Percentiles rank a stretch among this genome's conserved stretches.
These are phyloP conservation scores for Sutorius australiensis DNA, from an alignment of 768 basidiomycete genomes.

Conservation along the genomic window DNA sequence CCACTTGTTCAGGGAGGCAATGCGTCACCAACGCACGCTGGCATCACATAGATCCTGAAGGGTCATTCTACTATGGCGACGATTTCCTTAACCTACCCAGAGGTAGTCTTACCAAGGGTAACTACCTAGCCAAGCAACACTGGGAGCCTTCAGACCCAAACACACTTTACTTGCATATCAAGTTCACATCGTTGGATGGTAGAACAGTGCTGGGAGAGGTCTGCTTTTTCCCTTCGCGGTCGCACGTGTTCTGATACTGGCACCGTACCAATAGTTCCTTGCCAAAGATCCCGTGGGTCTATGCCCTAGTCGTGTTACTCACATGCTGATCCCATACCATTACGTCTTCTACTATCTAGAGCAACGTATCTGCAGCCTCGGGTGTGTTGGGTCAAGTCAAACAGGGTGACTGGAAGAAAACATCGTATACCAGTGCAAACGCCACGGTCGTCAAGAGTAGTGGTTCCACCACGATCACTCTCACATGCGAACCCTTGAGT, in stretches of 20 bases:
- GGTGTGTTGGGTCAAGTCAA: not conserved
- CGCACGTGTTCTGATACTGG: not conserved
- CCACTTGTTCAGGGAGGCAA: not conserved
- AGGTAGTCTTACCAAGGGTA: too few relatives aligned
- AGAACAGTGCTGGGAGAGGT: not conserved
- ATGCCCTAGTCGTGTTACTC: not conserved
- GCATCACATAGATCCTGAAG: not conserved
- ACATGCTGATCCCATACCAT: not conserved
- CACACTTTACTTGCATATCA: not conserved
- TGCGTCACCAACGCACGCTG: not conserved
- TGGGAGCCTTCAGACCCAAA: too few relatives aligned
- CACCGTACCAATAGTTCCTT: not conserved
- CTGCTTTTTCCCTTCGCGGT: not conserved
- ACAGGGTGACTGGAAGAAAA: not conserved
- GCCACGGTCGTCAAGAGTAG: not conserved
- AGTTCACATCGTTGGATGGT: not conserved
- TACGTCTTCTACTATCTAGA: not conserved
- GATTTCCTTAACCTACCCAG: not conserved
- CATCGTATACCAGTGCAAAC: not conserved
- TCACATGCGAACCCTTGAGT: not conserved
- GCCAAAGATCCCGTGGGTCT: not conserved
- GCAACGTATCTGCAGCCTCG: not conserved
- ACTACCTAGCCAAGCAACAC: too few relatives aligned
- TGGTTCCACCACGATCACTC: not conserved
- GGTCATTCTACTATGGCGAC: not conserved